Conservation (phyloP, 148 eudicot species). For the Pharnaceum exiguum region DNA sequence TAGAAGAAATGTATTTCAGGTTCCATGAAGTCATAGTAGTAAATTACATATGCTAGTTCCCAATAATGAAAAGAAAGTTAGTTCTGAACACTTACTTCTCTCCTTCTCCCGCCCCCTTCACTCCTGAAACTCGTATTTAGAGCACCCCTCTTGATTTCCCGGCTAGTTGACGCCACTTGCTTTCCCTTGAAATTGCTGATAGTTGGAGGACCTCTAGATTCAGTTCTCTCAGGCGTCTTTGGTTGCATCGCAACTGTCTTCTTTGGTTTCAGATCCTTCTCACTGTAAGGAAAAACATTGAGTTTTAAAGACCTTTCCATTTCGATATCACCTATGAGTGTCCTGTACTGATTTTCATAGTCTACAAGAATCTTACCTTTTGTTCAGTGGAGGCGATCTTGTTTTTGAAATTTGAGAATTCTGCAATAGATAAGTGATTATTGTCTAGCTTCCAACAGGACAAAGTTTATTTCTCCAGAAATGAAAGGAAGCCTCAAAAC, state of each 20-base stretch:
- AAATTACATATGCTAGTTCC: neutral
- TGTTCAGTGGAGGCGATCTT: constrained; percentile 16
- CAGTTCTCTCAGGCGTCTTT: constrained; percentile 26
- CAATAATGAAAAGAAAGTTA: neutral
- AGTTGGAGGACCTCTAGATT: constrained; percentile 26
- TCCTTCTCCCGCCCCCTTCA: constrained; percentile 15
- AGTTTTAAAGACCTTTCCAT: constrained; percentile 1
- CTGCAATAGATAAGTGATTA: constrained; percentile 28
- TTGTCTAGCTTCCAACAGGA: no score
- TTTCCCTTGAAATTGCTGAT: constrained; percentile 24
- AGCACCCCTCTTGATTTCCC: constrained; percentile 9
- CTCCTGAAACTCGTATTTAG: constrained; percentile 12
- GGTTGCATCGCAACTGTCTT: constrained; percentile 20
- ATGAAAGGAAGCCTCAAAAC: no score
- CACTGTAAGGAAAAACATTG: constrained; percentile 10
- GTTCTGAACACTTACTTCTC: constrained; percentile 15
- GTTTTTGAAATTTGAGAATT: constrained; percentile 21
- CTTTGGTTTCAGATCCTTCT: constrained; percentile 28
- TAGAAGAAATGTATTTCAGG: neutral
- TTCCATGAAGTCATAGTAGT: neutral
- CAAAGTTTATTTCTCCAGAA: no score
- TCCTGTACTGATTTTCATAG: no score
- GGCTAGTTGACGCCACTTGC: constrained; percentile 17
- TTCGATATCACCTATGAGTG: neutral
- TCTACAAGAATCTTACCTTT: constrained; percentile 29